Conservation (phyloP, 805 yeast genomes). For the Phaffomyces thermotolerans region DNA sequence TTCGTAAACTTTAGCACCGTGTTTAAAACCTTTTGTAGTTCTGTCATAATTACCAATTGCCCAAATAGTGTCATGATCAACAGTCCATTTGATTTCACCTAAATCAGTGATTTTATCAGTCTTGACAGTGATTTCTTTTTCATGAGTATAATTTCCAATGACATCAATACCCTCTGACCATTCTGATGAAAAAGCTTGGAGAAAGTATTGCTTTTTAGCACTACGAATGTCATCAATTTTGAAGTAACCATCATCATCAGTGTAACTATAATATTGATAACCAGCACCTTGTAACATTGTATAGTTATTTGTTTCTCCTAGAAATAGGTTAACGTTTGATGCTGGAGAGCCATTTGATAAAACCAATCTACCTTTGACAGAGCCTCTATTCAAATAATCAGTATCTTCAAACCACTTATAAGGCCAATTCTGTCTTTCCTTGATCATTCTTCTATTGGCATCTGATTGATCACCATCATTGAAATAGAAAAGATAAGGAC, state of each 20-base stretch:
- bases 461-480: slow-evolving; percentile 4
- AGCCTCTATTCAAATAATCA: slow-evolving; percentile 1
- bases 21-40: slow-evolving; percentile 1
- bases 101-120: not conserved
- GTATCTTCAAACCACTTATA: slow-evolving; percentile 2
- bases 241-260: slow-evolving; percentile 4
- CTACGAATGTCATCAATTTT: not conserved
- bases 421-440: slow-evolving; percentile 4
- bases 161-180: slow-evolving; percentile 5
- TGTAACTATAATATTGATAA: slow-evolving; percentile 3
- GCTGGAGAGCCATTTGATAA: slow-evolving; percentile 4
- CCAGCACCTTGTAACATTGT: slow-evolving; percentile 5
- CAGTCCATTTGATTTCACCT: not conserved
- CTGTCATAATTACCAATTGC: slow-evolving; percentile 3
- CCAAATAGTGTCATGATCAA: slow-evolving; percentile 2
- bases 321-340: slow-evolving; percentile 1
- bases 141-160: slow-evolving; percentile 1
- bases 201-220: not conserved
- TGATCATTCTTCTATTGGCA: slow-evolving; percentile 3
- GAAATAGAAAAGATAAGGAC: slow-evolving; percentile 2
- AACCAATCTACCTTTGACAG: slow-evolving; percentile 1
- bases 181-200: slow-evolving; percentile 3
- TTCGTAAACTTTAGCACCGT: slow-evolving; percentile 4
- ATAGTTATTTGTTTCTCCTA: slow-evolving; percentile 1
- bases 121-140: not conserved